Evolutionary conservation across 805 yeast genomes (phyloP), one percentile per base, ranked within the genome.

Genomic region (Saccharomycopsis javanensis): DNA sequence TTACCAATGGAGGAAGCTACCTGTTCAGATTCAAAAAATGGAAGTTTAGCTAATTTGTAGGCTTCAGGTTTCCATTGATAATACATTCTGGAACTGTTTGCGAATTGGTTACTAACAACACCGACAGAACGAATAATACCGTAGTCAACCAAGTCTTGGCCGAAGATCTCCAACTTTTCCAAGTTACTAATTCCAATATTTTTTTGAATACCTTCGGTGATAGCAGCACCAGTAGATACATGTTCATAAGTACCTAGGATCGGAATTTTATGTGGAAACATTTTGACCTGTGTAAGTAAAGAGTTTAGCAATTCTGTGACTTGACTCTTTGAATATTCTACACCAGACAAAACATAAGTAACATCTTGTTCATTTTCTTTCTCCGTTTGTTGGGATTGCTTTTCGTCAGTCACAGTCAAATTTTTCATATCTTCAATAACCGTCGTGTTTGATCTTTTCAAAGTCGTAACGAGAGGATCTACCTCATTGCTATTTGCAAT

Each of bases 41-140:
- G 67, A 10, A 72, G 16, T 16, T 72, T 75, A 2, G 83, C 81
- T 51, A 79, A 72, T 60, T 78, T 81, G 66, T 79, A 86, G 0
- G 87, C 86, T 59, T 75, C 69, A 3, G 82, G 82, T 60, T 81
- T 83, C 96, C 96, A 89, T 69, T 88, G 96, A 66, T 88, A 88
- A 64, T 73, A 76, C 67, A 84, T 81, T 56, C 82, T 84, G 2
- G 89, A 80, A 20, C 89, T 81, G 68, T 86, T 88, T 55, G 85
- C 88, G 69, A 88, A 88, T 54, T 69, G 73, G 55, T 66, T 66
- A 52, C 79, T 77, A 65, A 82, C 80, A 53, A 81, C 76, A 5
- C 92, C 92, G 51, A 86, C 81, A 33, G 82, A 74, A 61, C 82
- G 75, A 35, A 88, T 67, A 61, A 78, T 84, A 0, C 88, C 91